These are phyloP conservation scores for Rhizophagus prolifer DNA, from an alignment of 192 early-diverging fungal genomes.

Conservation along the genomic window DNA sequence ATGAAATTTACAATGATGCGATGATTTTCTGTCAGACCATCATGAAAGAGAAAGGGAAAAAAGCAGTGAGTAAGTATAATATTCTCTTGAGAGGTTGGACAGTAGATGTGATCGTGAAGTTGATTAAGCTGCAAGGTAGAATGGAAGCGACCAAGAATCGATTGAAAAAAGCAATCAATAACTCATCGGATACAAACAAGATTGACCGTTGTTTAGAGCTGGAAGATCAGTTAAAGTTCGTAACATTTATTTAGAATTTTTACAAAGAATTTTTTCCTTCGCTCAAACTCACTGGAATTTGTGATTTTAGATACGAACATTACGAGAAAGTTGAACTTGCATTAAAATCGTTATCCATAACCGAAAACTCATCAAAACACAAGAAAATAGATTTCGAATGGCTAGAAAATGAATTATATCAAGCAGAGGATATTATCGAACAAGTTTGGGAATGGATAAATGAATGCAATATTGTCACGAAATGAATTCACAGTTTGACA, in stretches of 20 bases:
- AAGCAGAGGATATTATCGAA: not conserved
- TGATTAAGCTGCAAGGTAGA: conserved; percentile 5
- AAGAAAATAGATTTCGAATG: not conserved
- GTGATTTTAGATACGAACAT: not conserved
- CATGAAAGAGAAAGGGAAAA: not conserved
- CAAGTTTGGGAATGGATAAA: not conserved
- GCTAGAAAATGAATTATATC: not conserved
- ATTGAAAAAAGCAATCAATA: conserved; percentile 18
- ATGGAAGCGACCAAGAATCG: not conserved
- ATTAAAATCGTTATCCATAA: not conserved
- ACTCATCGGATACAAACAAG: not conserved
- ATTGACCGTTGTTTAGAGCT: conserved; percentile 1
- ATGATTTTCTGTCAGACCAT: not conserved
- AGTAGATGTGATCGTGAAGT: conserved; percentile 5
- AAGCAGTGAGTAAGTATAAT: not conserved
- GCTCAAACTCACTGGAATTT: not conserved
- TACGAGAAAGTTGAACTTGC: not conserved
- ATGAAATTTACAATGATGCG: conserved; percentile 12
- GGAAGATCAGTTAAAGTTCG: conserved; percentile 7
- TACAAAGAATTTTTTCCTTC: not conserved
- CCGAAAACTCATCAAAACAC: not conserved
- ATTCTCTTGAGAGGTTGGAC: conserved; percentile 22
- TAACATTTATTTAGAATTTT: not conserved
- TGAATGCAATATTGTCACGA: not conserved
- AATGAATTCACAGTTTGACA: too few relatives aligned